These are phyloP conservation scores for Sphagnum tenellum DNA, from an alignment of 225 moss, liverwort and hornwort species.

Conservation along the genomic window DNA sequence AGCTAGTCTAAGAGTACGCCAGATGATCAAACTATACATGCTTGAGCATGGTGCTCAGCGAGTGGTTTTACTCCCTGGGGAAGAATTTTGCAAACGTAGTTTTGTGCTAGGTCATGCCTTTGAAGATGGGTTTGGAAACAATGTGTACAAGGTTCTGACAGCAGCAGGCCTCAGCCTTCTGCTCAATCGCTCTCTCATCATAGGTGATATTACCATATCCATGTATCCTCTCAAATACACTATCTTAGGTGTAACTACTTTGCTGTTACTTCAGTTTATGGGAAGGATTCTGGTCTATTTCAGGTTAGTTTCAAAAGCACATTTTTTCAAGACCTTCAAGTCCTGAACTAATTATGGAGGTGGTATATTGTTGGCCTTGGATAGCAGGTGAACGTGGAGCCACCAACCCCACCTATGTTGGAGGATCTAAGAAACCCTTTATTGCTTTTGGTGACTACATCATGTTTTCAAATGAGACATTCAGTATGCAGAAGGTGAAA, in stretches of 20 bases:
- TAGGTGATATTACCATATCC: too few species aligned
- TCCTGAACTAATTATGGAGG: background rate
- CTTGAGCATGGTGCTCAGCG: constrained; percentile 45
- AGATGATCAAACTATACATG: constrained; percentile 40
- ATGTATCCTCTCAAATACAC: too few species aligned
- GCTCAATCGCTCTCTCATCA: too few species aligned
- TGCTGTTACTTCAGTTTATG: too few species aligned
- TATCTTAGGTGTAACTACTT: too few species aligned
- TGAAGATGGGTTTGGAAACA: too few species aligned
- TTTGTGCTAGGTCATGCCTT: too few species aligned
- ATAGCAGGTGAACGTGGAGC: constrained; percentile 42
- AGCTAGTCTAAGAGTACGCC: constrained; percentile 53
- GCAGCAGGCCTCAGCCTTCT: too few species aligned
- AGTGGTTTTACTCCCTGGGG: constrained; percentile 25
- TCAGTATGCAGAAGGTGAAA: constrained; percentile 64
- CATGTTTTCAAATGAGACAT: constrained; percentile 44
- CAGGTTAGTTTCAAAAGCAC: too few species aligned
- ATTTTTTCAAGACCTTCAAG: too few species aligned
- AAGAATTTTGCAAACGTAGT: constrained; percentile 20
- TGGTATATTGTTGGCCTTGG: background rate
- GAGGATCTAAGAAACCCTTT: constrained; percentile 19
- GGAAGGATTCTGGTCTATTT: too few species aligned
- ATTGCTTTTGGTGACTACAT: constrained; percentile 62
- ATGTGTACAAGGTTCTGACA: too few species aligned
- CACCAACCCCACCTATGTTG: constrained; percentile 41